Conservation (phyloP, 768 basidiomycete genomes). For the Pulveroboletus ravenelii region DNA sequence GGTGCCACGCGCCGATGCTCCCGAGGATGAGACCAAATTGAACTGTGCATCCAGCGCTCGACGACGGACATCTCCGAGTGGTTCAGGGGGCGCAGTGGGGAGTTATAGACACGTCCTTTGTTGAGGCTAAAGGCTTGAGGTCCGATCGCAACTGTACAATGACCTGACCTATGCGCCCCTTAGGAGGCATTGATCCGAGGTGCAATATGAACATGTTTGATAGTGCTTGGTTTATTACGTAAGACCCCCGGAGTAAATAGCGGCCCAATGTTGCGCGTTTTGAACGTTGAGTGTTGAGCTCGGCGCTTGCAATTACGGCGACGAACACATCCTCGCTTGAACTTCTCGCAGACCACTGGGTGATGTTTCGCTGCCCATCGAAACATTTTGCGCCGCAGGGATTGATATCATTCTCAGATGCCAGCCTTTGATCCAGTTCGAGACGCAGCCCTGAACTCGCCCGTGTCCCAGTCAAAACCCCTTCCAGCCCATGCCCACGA, state of each 20-base stretch:
- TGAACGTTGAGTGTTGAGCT: neutral
- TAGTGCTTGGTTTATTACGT: slow-evolving; percentile 10
- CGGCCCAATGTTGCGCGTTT: neutral
- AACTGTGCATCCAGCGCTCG: slow-evolving; percentile 43
- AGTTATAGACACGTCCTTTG: neutral
- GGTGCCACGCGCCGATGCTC: neutral
- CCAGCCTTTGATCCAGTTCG: slow-evolving; percentile 78
- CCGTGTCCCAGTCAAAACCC: slow-evolving; percentile 45
- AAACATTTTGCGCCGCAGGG: neutral
- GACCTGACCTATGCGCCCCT: too few relatives aligned
- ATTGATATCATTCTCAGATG: slow-evolving; percentile 13
- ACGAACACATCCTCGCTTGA: slow-evolving; percentile 1
- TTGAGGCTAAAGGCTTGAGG: too few relatives aligned
- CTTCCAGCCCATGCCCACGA: slow-evolving; percentile 27
- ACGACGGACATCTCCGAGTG: slow-evolving; percentile 52
- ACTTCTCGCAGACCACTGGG: slow-evolving; percentile 1
- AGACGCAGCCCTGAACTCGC: slow-evolving; percentile 81
- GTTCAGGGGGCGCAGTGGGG: slow-evolving; percentile 32
- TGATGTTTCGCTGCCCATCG: slow-evolving; percentile 13
- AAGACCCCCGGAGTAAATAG: neutral
- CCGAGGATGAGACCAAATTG: neutral
- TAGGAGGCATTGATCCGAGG: too few relatives aligned
- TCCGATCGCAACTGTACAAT: too few relatives aligned
- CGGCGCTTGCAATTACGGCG: slow-evolving; percentile 3
- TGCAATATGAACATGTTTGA: too few relatives aligned